Percentiles rank a stretch among this genome's conserved stretches.
Evolutionary conservation across 1,284 basidiomycete species (phyloP).

Genomic region (Jaminaea rosea): DNA sequence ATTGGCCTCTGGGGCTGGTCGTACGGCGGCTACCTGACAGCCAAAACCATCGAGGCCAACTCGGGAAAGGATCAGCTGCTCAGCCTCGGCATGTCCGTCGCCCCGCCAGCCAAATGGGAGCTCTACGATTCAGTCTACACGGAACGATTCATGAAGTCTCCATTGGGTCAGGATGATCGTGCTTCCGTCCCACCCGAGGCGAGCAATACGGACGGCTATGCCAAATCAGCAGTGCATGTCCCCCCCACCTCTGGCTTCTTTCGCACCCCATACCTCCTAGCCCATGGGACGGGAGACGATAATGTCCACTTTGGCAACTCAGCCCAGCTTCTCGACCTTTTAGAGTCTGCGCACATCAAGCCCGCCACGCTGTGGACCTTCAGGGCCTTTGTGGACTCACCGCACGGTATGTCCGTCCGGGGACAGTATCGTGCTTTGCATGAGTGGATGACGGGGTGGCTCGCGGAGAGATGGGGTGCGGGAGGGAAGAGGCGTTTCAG

Average conservation of each 20-base stretch:
- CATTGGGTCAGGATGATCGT: too few relatives aligned
- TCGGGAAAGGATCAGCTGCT: constrained; percentile 79
- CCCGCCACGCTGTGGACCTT: too few relatives aligned
- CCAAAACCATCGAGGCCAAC: constrained; percentile 52
- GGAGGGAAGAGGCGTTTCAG: constrained; percentile 50
- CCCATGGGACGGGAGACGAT: constrained; percentile 59
- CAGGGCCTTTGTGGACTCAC: constrained; percentile 91
- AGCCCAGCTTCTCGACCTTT: constrained; percentile 80
- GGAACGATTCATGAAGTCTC: constrained; percentile 91
- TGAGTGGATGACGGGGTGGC: constrained; percentile 73
- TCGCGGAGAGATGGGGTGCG: constrained; percentile 82
- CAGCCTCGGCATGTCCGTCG: constrained; percentile 76
- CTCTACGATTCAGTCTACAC: constrained; percentile 61
- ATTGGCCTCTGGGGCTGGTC: constrained; percentile 61
- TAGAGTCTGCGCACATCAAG: too few relatives aligned
- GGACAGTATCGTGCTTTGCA: constrained; percentile 75
- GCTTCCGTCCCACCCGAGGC: too few relatives aligned
- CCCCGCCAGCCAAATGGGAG: constrained; percentile 51
- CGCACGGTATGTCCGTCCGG: constrained; percentile 62
- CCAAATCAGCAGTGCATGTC: constrained; percentile 71
- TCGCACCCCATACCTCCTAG: constrained; percentile 69
- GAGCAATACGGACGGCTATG: constrained; percentile 71
- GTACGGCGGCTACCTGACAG: constrained; percentile 35
- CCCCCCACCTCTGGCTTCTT: constrained; percentile 76
- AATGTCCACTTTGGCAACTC: constrained; percentile 71